These are phyloP conservation scores for Erysimum cheiranthoides DNA, from an alignment of 345 rosid species.

Conservation along the genomic window DNA sequence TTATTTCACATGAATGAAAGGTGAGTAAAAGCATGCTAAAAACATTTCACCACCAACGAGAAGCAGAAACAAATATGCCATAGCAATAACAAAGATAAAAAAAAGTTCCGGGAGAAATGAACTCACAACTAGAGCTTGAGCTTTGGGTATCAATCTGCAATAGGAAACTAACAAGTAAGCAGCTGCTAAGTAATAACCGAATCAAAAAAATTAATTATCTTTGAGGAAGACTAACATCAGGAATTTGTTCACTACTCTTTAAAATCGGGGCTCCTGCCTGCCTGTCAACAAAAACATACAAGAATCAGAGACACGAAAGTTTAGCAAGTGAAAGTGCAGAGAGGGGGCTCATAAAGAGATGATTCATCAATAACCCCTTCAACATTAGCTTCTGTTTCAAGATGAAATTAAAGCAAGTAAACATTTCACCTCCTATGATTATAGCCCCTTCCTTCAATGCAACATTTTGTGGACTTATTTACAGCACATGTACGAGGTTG, in stretches of 20 bases:
- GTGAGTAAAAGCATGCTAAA: not conserved
- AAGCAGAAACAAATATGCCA: constrained; percentile 4
- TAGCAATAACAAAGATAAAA: constrained; percentile 7
- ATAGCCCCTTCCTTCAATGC: constrained; percentile 45
- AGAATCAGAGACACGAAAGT: constrained; percentile 36
- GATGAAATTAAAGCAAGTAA: not conserved
- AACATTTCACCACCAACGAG: not conserved
- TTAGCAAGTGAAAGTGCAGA: not conserved
- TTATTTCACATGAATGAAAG: constrained; percentile 33
- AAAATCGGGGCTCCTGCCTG: constrained; percentile 52
- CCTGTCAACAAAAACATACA: constrained; percentile 52
- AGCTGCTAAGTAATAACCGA: constrained; percentile 12
- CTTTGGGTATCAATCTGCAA: constrained; percentile 61
- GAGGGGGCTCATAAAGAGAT: not conserved
- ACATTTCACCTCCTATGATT: constrained; percentile 55
- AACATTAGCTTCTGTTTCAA: not conserved
- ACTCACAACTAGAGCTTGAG: constrained; percentile 59
- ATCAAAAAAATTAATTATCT: not conserved
- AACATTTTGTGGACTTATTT: constrained; percentile 33
- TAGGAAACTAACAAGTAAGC: constrained; percentile 31
- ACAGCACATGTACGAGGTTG: constrained; percentile 34
- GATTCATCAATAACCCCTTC: constrained; percentile 5
- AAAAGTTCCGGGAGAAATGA: constrained; percentile 10
- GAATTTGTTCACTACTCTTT: constrained; percentile 42
- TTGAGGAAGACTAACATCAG: constrained; percentile 45